These are phyloP conservation scores for Dryadomyces quercivorus DNA, from an alignment of 2,329 filamentous ascomycete species.

Conservation along the genomic window DNA sequence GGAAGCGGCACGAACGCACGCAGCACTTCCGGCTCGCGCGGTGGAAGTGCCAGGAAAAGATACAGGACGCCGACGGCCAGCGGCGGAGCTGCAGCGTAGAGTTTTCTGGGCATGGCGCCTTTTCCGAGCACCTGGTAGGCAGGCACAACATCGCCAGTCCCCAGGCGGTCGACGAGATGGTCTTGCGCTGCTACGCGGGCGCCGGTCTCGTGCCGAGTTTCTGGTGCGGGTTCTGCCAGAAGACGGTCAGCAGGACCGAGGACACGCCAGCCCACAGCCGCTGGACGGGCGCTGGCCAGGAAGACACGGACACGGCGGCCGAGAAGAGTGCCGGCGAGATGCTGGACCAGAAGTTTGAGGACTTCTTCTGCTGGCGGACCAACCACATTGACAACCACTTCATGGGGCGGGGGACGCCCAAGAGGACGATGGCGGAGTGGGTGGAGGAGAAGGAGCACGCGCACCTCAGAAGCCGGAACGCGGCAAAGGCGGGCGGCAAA, in stretches of 20 bases:
- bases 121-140: constrained; percentile 45
- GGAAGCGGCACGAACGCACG: constrained; percentile 78
- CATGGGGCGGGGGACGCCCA: constrained; percentile 31
- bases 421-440: constrained; percentile 28
- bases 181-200: constrained; percentile 47
- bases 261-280: background rate
- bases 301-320: no score
- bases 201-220: constrained; percentile 43
- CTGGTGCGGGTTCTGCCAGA: constrained; percentile 78
- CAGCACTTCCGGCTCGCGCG: constrained; percentile 61
- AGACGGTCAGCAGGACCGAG: background rate
- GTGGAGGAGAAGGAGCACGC: background rate
- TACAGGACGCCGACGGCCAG: background rate
- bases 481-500: no score
- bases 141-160: constrained; percentile 29
- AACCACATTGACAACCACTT: constrained; percentile 70
- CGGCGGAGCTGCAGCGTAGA: background rate
- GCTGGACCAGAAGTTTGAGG: background rate
- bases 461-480: background rate
- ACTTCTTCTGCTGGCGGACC: constrained; percentile 30
- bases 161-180: constrained; percentile 25
- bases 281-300: no score
- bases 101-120: constrained; percentile 39
- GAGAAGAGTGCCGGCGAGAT: background rate
- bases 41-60: constrained; percentile 47